A percentile compares a stretch with the other conserved stretches of the same genome.
Conservation (phyloP, 2,329 filamentous ascomycete genomes). For the Aspergillus uvarum region DNA sequence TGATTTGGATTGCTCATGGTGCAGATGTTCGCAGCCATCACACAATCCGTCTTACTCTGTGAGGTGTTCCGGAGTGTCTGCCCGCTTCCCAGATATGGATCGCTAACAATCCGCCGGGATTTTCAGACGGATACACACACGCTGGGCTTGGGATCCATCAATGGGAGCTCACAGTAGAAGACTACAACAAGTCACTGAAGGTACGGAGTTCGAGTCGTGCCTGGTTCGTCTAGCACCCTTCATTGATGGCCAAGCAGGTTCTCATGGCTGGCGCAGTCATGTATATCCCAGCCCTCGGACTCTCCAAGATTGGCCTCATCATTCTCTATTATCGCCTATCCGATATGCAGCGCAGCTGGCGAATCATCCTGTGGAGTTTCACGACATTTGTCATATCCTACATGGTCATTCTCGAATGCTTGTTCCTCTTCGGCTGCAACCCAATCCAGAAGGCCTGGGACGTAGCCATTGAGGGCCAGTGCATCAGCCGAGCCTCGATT, state of each 20-base stretch:
- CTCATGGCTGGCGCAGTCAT: slow-evolving; percentile 1
- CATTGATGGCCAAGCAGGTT: neutral
- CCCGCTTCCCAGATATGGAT: neutral
- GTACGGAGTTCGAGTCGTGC: neutral
- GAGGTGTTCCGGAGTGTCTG: neutral
- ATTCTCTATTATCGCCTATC: slow-evolving; percentile 7
- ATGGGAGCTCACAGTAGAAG: neutral
- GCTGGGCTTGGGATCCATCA: slow-evolving; percentile 2
- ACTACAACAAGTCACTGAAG: neutral
- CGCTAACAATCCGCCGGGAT: neutral
- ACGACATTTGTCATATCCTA: neutral
- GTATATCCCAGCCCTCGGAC: slow-evolving; percentile 1
- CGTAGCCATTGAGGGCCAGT: neutral
- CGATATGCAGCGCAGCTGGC: slow-evolving; percentile 2
- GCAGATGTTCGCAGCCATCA: neutral
- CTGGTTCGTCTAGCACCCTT: no score
- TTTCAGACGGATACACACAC: neutral
- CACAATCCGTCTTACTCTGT: neutral
- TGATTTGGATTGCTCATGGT: neutral
- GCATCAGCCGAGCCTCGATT: neutral
- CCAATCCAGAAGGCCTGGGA: neutral
- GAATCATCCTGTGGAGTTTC: neutral
- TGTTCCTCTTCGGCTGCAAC: neutral
- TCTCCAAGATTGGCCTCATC: slow-evolving; percentile 7
- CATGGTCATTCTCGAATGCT: slow-evolving; percentile 1